These are phyloP conservation scores for Ministeria vibrans DNA, from an alignment of 78 protist species.

Conservation along the genomic window DNA sequence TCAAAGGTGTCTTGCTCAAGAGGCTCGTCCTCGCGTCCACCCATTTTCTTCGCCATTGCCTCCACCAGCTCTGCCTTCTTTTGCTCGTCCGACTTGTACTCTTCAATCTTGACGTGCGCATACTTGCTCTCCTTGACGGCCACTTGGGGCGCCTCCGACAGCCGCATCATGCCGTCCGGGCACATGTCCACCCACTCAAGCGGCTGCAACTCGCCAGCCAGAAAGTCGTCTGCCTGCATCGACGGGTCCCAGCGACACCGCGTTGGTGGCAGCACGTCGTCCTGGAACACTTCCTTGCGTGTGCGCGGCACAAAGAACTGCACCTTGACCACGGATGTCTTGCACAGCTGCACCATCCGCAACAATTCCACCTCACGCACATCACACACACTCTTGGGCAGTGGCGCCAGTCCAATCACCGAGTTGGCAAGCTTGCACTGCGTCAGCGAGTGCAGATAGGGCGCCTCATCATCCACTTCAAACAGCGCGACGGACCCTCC, in stretches of 20 bases:
- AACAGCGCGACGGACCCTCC: not conserved
- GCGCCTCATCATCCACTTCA: not conserved
- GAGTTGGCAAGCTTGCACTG: not conserved
- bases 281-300: slow-evolving; percentile 22
- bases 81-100: not conserved
- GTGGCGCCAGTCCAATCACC: slow-evolving; percentile 14
- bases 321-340: not conserved
- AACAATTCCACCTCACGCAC: slow-evolving; percentile 21
- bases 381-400: slow-evolving; percentile 32
- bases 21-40: not conserved
- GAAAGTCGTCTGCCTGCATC: slow-evolving; percentile 36
- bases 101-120: not conserved
- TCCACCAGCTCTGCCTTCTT: not conserved
- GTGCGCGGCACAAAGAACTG: slow-evolving; percentile 31
- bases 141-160: not conserved
- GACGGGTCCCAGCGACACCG: not conserved
- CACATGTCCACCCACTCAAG: not conserved
- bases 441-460: not conserved
- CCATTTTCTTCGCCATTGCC: not conserved
- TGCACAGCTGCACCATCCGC: not conserved
- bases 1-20: not conserved
- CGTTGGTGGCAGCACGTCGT: slow-evolving; percentile 38
- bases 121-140: not conserved
- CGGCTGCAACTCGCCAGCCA: slow-evolving; percentile 22
- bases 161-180: not conserved